Evolutionary conservation across 1,139 yeast genomes (phyloP).

Genomic region (Taphrina deformans): DNA sequence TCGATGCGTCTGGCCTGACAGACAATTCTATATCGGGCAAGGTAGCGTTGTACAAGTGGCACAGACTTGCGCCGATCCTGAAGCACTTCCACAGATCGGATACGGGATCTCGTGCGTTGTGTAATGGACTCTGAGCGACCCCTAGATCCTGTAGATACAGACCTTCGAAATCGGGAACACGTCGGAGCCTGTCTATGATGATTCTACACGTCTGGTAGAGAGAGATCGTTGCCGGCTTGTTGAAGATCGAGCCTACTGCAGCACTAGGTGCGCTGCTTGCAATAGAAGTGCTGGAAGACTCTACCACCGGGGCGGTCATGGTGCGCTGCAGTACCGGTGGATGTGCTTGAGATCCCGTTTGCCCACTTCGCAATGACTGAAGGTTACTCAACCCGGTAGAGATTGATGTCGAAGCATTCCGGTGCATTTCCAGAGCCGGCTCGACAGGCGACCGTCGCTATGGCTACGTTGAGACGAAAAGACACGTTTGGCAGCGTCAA

Average conservation of each 20-base stretch:
- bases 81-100: slow-evolving; percentile 85
- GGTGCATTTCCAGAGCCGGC: slow-evolving; percentile 10
- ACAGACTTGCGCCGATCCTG: slow-evolving; percentile 89
- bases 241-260: slow-evolving; percentile 11
- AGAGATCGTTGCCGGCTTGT: slow-evolving; percentile 14
- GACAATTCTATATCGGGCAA: slow-evolving; percentile 46
- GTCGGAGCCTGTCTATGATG: slow-evolving; percentile 20
- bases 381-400: neutral
- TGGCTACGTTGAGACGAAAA: neutral
- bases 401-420: slow-evolving; percentile 5
- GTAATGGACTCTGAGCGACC: neutral
- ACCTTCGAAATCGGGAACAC: slow-evolving; percentile 21
- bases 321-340: slow-evolving; percentile 27
- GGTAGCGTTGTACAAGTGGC: slow-evolving; percentile 72
- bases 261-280: slow-evolving; percentile 22
- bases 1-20: slow-evolving; percentile 45
- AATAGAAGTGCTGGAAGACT: neutral
- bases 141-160: slow-evolving; percentile 5
- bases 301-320: slow-evolving; percentile 27
- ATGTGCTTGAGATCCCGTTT: neutral
- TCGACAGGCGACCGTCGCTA: neutral
- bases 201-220: slow-evolving; percentile 22
- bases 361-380: slow-evolving; percentile 1
- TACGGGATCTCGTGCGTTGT: slow-evolving; percentile 70
- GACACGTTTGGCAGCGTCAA: neutral